phyloP scores from a whole-genome alignment of 306 rosid species.

The Lablab purpureus region DNA sequence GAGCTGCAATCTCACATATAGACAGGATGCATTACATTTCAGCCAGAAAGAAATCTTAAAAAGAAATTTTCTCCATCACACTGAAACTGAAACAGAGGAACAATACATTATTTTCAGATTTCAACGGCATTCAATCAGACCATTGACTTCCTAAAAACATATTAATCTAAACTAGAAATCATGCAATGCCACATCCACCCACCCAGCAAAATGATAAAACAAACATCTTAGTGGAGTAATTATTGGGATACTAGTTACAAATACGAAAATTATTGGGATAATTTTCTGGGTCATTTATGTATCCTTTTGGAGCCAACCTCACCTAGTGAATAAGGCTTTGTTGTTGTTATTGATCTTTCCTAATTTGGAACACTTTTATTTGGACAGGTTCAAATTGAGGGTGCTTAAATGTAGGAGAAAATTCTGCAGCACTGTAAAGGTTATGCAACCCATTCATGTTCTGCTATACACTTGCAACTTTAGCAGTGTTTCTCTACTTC shows the following conservation, averaged over 20 bases:
- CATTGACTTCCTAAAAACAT: neutral
- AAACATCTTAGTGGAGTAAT: too few relatives aligned
- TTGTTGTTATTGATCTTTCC: neutral
- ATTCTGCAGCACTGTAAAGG: neutral
- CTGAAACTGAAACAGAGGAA: conserved; percentile 20
- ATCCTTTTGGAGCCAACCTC: too few relatives aligned
- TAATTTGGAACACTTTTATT: conserved; percentile 7
- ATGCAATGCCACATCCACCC: too few relatives aligned
- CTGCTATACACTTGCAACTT: neutral
- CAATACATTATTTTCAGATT: conserved; percentile 11
- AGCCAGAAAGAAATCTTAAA: conserved; percentile 28
- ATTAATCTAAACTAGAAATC: conserved; percentile 6
- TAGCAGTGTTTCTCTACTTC: neutral
- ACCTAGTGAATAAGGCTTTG: too few relatives aligned
- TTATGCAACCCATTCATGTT: neutral
- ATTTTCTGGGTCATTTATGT: too few relatives aligned
- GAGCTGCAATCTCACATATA: too few relatives aligned
- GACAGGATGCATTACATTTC: conserved; percentile 47
- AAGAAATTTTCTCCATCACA: neutral
- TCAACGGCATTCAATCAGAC: conserved; percentile 6
- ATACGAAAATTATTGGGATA: too few relatives aligned
- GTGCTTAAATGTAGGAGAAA: neutral
- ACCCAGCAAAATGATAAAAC: too few relatives aligned
- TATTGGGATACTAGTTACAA: too few relatives aligned
- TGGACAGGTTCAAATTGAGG: neutral